These are phyloP conservation scores for Saccharomycopsis sp. DNA, from an alignment of 805 yeast species.

Conservation along the genomic window DNA sequence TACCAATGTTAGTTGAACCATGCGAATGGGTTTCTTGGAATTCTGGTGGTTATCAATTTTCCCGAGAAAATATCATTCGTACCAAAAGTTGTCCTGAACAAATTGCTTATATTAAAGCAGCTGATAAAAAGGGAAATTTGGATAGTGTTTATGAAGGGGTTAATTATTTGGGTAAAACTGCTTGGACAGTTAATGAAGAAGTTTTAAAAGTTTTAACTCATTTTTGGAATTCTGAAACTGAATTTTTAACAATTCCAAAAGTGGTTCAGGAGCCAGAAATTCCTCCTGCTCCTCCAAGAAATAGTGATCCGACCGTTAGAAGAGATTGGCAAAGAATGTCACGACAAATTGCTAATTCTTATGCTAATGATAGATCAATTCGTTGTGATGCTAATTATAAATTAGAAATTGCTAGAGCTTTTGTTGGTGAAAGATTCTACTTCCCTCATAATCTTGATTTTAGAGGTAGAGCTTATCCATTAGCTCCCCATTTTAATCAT, in stretches of 20 bases:
- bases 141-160: constrained; percentile 67
- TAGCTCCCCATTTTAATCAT: constrained; percentile 73
- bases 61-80: constrained; percentile 57
- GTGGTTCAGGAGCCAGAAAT: constrained; percentile 34
- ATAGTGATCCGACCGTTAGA: constrained; percentile 62
- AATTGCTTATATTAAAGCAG: constrained; percentile 76
- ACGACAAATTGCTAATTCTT: constrained; percentile 46
- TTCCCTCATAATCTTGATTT: constrained; percentile 79
- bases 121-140: constrained; percentile 57
- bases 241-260: constrained; percentile 65
- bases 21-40: constrained; percentile 75
- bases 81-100: constrained; percentile 85
- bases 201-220: constrained; percentile 59
- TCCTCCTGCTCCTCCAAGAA: constrained; percentile 48
- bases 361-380: constrained; percentile 64
- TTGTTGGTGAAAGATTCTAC: constrained; percentile 64
- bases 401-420: constrained; percentile 90
- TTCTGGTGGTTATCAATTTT: constrained; percentile 74
- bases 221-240: constrained; percentile 82
- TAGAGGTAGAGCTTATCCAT: constrained; percentile 77
- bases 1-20: constrained; percentile 93
- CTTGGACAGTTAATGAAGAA: constrained; percentile 83
- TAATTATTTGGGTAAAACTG: constrained; percentile 74
- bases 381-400: constrained; percentile 93
- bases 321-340: constrained; percentile 59